Conservation (phyloP, 192 early-diverging fungal genomes). For the Martensiomyces pterosporus region DNA sequence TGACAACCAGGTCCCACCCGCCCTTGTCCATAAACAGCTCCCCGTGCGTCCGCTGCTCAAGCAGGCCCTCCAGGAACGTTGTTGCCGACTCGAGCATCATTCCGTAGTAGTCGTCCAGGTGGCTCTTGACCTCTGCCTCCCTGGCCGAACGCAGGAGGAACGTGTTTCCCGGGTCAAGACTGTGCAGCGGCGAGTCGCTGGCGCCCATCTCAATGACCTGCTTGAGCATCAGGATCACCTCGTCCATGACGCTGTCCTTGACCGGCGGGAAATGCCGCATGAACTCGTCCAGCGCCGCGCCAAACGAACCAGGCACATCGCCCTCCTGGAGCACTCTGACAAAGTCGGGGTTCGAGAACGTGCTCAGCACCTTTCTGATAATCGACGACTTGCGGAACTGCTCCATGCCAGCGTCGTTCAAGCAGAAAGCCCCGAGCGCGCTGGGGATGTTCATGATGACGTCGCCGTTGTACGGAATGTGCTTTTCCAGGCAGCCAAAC, state of each 20-base stretch:
- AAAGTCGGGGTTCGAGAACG: constrained; percentile 75
- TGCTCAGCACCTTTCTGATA: constrained; percentile 65
- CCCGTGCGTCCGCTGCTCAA: constrained; percentile 46
- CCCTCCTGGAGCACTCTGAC: constrained; percentile 73
- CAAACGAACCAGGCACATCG: constrained; percentile 80
- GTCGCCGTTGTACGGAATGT: constrained; percentile 79
- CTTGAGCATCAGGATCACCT: constrained; percentile 67
- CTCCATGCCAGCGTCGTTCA: constrained; percentile 85
- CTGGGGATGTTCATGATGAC: constrained; percentile 76
- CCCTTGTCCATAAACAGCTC: constrained; percentile 41
- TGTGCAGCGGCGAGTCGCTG: constrained; percentile 23
- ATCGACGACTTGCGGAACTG: constrained; percentile 70
- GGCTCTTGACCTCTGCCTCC: constrained; percentile 45
- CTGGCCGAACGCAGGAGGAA: constrained; percentile 34
- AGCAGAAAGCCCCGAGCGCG: constrained; percentile 93
- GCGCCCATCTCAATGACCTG: constrained; percentile 61
- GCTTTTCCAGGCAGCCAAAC: constrained; percentile 60
- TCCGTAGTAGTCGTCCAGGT: constrained; percentile 55
- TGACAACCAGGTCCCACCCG: constrained; percentile 44
- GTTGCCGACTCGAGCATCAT: constrained; percentile 53
- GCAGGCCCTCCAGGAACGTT: constrained; percentile 46
- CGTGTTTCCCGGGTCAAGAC: constrained; percentile 39
- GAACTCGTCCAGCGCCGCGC: constrained; percentile 88
- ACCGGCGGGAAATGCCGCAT: constrained; percentile 91
- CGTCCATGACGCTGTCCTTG: constrained; percentile 66